Percentiles rank a stretch among this genome's conserved stretches.
Evolutionary conservation across 768 basidiomycete species (phyloP).

Genomic region (Sporobolomyces phaffii): DNA sequence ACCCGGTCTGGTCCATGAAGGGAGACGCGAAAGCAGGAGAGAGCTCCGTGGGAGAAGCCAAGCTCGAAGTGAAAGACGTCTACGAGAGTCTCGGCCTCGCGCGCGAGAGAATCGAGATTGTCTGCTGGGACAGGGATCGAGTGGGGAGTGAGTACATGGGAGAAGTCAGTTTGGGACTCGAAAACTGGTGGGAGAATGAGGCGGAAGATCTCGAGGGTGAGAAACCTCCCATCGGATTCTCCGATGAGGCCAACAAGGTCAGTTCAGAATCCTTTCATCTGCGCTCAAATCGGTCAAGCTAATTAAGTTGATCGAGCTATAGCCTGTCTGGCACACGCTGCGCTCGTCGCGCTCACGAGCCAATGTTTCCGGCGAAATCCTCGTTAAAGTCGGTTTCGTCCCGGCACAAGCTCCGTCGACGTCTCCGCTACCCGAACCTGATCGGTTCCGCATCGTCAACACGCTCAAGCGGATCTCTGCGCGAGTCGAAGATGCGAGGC

Average conservation of each 20-base stretch:
- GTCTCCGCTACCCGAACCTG: conserved; percentile 50
- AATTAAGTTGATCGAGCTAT: background rate
- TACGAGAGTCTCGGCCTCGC: conserved; percentile 28
- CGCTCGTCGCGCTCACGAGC: conserved; percentile 55
- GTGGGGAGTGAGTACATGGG: conserved; percentile 89
- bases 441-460: conserved; percentile 39
- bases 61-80: conserved; percentile 27
- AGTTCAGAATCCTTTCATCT: conserved; percentile 43
- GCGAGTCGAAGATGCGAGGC: conserved; percentile 56
- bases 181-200: conserved; percentile 59
- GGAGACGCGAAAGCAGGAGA: background rate
- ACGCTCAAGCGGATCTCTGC: conserved; percentile 22
- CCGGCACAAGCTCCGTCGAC: conserved; percentile 25
- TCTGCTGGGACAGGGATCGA: conserved; percentile 87
- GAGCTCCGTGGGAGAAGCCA: conserved; percentile 18
- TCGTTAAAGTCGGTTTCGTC: conserved; percentile 61
- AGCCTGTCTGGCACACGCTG: conserved; percentile 53
- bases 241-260: conserved; percentile 65
- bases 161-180: conserved; percentile 69
- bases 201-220: conserved; percentile 48
- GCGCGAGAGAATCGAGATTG: conserved; percentile 58
- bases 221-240: conserved; percentile 53
- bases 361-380: conserved; percentile 54
- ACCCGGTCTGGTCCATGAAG: conserved; percentile 35
- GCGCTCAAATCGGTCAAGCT: background rate